Evolutionary conservation across 2,329 filamentous ascomycete species (phyloP).

Genomic region (Arthroderma sp.): DNA sequence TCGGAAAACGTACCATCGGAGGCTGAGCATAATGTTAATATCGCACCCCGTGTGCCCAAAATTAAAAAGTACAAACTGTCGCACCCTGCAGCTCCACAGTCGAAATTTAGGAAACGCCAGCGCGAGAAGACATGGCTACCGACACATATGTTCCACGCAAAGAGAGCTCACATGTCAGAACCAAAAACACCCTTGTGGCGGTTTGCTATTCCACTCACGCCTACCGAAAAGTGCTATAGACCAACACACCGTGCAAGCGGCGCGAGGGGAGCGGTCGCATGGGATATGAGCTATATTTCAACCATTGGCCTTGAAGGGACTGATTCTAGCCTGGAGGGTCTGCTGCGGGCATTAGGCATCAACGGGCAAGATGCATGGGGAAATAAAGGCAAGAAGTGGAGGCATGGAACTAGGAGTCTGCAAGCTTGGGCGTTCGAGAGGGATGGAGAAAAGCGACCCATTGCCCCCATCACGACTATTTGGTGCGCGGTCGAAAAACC

Average conservation of each 20-base stretch:
- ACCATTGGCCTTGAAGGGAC: slow-evolving; percentile 67
- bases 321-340: slow-evolving; percentile 47
- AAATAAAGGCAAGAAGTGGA: slow-evolving; percentile 57
- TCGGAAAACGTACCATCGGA: slow-evolving; percentile 14
- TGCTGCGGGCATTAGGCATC: slow-evolving; percentile 55
- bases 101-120: slow-evolving; percentile 74
- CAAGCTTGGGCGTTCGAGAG: slow-evolving; percentile 46
- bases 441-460: slow-evolving; percentile 40
- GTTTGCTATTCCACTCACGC: slow-evolving; percentile 71
- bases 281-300: slow-evolving; percentile 91
- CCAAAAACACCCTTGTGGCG: slow-evolving; percentile 74
- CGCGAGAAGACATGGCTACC: slow-evolving; percentile 85
- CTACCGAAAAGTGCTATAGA: slow-evolving; percentile 80
- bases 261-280: slow-evolving; percentile 64
- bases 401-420: slow-evolving; percentile 44
- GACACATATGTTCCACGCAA: slow-evolving; percentile 87
- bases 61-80: slow-evolving; percentile 59
- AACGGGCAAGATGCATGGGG: slow-evolving; percentile 48
- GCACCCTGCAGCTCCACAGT: slow-evolving; percentile 46
- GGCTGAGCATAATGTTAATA: slow-evolving; percentile 16
- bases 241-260: slow-evolving; percentile 70
- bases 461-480: slow-evolving; percentile 60
- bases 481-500: slow-evolving; percentile 47
- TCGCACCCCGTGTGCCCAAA: slow-evolving; percentile 42
- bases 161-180: slow-evolving; percentile 76